Conservation (phyloP, 352 stramenopile species). For the Phytopythium chamaehyphon region DNA sequence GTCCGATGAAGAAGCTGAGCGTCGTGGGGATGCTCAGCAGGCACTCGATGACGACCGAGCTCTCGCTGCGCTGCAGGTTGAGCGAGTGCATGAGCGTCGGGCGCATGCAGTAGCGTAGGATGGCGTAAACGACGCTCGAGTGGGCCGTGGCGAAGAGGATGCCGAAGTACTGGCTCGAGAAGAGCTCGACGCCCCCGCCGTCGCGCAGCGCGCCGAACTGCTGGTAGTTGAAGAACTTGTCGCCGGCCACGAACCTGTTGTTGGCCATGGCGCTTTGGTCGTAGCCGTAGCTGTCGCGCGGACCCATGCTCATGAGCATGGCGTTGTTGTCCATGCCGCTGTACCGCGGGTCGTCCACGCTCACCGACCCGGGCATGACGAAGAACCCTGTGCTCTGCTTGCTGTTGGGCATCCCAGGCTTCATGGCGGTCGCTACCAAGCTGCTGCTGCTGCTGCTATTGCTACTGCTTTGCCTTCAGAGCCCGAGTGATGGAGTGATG, state of each 20-base stretch:
- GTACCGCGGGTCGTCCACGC: conserved; percentile 24
- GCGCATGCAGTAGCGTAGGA: conserved; percentile 63
- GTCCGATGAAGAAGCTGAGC: conserved; percentile 82
- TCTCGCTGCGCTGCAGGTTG: conserved; percentile 43
- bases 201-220: conserved; percentile 61
- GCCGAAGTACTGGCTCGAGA: conserved; percentile 52
- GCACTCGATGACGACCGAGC: conserved; percentile 54
- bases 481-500: neutral
- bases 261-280: conserved; percentile 22
- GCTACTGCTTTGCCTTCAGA: neutral
- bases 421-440: neutral
- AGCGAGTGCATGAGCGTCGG: conserved; percentile 69
- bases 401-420: conserved; percentile 10
- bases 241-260: conserved; percentile 42
- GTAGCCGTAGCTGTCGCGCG: conserved; percentile 22
- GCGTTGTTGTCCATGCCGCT: conserved; percentile 7
- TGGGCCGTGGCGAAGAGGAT: conserved; percentile 49
- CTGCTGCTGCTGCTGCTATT: neutral
- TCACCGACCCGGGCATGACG: conserved; percentile 15
- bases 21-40: conserved; percentile 86
- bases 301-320: conserved; percentile 21
- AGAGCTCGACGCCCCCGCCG: conserved; percentile 55
- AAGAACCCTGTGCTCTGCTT: conserved; percentile 27
- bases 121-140: conserved; percentile 54
- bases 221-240: conserved; percentile 68